Percentiles rank a stretch among this genome's conserved stretches.
These are phyloP conservation scores for Trichoderma semiorbis DNA, from an alignment of 2,329 filamentous ascomycete genomes.

Conservation along the genomic window DNA sequence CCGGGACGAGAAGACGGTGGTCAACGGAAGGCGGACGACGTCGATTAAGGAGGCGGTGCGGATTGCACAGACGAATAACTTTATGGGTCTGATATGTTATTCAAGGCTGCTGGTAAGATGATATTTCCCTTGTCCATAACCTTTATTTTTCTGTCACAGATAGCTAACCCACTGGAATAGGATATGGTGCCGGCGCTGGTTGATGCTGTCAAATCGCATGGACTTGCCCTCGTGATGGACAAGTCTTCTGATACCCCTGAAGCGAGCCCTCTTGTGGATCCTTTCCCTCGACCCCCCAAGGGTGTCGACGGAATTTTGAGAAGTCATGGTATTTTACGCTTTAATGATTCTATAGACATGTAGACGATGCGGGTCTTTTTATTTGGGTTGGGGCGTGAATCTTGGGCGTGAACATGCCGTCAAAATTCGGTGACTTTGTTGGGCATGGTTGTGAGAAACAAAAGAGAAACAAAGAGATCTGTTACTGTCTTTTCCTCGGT, in stretches of 20 bases:
- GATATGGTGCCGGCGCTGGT: constrained; percentile 90
- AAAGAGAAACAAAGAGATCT: neutral
- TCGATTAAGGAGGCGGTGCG: constrained; percentile 94
- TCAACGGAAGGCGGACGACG: constrained; percentile 68
- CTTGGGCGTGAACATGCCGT: neutral
- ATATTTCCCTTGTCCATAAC: too few species aligned
- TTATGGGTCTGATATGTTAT: constrained; percentile 94
- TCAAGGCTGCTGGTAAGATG: constrained; percentile 73
- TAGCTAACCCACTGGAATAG: constrained; percentile 41
- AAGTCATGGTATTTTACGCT: constrained; percentile 81
- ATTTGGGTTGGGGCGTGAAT: constrained; percentile 1
- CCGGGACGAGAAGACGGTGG: constrained; percentile 48
- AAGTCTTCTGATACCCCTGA: constrained; percentile 60
- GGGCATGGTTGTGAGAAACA: neutral
- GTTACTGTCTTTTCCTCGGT: neutral
- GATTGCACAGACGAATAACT: constrained; percentile 91
- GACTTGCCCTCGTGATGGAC: constrained; percentile 87
- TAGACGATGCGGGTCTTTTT: constrained; percentile 26
- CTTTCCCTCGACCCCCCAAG: constrained; percentile 63
- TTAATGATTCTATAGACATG: constrained; percentile 86
- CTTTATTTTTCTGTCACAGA: neutral
- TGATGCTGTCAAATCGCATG: constrained; percentile 90
- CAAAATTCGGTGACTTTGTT: neutral
- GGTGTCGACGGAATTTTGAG: constrained; percentile 86
- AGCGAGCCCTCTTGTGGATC: constrained; percentile 41